phyloP scores from a whole-genome alignment of 202 grass and related monocot species.

The Zizania palustris region DNA sequence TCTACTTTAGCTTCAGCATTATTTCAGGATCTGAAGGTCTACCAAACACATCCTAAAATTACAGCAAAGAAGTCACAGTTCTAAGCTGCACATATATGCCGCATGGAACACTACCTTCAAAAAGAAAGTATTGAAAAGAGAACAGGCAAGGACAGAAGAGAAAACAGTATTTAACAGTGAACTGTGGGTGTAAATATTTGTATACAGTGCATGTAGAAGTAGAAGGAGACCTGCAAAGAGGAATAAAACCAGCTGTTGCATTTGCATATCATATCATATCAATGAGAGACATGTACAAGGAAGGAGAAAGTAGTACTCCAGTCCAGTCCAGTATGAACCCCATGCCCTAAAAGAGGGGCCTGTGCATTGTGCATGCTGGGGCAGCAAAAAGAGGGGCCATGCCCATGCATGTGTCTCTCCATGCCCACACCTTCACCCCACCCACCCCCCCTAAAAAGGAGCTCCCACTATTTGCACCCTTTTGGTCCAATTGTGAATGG shows the following conservation, averaged over 20 bases:
- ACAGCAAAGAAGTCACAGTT: not conserved
- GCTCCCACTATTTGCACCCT: conserved; percentile 76
- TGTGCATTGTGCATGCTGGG: conserved; percentile 32
- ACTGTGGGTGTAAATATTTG: no score
- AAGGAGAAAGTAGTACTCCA: conserved; percentile 29
- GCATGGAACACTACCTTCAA: no score
- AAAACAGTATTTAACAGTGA: no score
- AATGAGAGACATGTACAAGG: conserved; percentile 10
- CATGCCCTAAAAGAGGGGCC: conserved; percentile 48
- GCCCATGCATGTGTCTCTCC: conserved; percentile 36
- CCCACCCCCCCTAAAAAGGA: conserved; percentile 70
- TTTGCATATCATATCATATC: not conserved
- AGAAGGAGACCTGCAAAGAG: not conserved
- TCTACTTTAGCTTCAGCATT: no score
- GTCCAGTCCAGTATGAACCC: conserved; percentile 33
- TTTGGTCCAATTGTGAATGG: conserved; percentile 48
- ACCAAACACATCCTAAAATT: no score
- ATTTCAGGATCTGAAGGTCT: no score
- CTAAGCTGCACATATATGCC: no score
- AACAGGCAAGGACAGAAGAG: no score
- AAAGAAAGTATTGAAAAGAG: not conserved
- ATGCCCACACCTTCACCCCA: conserved; percentile 32
- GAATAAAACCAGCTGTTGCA: not conserved
- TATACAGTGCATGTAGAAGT: not conserved
- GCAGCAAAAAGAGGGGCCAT: conserved; percentile 43